phyloP scores from a whole-genome alignment of 768 basidiomycete species.

The Pulveroboletus ravenelii region DNA sequence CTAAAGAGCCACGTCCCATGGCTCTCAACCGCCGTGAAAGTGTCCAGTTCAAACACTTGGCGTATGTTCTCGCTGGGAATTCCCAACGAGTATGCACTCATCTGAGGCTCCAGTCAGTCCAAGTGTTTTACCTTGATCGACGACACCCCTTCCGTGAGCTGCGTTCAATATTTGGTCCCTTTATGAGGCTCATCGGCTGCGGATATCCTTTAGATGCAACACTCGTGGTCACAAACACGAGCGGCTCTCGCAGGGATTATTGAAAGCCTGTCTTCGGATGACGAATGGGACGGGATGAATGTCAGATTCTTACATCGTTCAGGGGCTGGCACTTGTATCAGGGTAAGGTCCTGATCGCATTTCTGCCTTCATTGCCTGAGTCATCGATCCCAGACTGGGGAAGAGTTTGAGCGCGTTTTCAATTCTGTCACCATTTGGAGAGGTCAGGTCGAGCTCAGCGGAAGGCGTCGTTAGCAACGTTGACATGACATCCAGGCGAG shows the following conservation, averaged over 20 bases:
- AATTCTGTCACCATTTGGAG: conserved; percentile 16
- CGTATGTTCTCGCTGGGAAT: conserved; percentile 9
- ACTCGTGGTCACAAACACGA: conserved; percentile 19
- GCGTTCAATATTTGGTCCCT: background rate
- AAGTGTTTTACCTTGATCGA: conserved; percentile 23
- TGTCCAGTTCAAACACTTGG: conserved; percentile 15
- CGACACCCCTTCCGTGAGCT: conserved; percentile 18
- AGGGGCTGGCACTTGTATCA: conserved; percentile 1
- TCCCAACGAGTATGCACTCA: background rate
- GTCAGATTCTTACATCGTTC: conserved; percentile 17
- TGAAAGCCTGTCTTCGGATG: conserved; percentile 9
- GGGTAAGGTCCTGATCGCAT: conserved; percentile 1
- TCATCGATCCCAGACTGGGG: conserved; percentile 5
- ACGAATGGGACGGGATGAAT: conserved; percentile 16
- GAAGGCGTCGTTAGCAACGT: background rate
- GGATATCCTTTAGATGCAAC: conserved; percentile 15
- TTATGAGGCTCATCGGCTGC: background rate
- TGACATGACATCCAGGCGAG: conserved; percentile 6
- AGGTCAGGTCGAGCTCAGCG: conserved; percentile 8
- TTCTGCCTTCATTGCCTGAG: background rate
- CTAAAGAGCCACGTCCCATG: conserved; percentile 6
- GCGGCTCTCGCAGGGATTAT: conserved; percentile 13
- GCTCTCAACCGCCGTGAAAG: conserved; percentile 9
- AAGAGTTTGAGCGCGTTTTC: conserved; percentile 18
- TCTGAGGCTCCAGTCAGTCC: conserved; percentile 8